Evolutionary conservation across 164 flowering plant species (phyloP).

Genomic region (Umbellularia californica): DNA sequence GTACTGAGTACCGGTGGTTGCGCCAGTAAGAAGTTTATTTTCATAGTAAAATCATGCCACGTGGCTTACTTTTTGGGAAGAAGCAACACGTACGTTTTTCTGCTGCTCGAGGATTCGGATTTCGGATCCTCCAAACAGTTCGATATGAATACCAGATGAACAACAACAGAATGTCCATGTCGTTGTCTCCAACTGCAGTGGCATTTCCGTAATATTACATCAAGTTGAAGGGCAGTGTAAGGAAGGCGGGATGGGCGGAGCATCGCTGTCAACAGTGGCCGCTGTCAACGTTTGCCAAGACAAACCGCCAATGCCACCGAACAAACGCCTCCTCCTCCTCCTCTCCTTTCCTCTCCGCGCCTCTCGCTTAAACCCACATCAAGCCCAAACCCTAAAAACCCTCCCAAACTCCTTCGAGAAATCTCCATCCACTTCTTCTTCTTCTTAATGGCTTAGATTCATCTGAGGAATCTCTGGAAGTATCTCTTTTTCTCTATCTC

Average conservation of each 20-base stretch:
- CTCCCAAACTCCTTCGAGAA: background rate
- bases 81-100: too few relatives aligned
- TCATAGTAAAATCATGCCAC: too few relatives aligned
- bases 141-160: too few relatives aligned
- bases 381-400: background rate
- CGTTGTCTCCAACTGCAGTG: background rate
- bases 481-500: background rate
- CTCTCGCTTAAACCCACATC: background rate
- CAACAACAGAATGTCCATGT: background rate
- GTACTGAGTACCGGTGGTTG: too few relatives aligned
- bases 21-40: too few relatives aligned
- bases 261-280: conserved; percentile 33
- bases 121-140: too few relatives aligned
- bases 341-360: background rate
- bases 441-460: background rate
- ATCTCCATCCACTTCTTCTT: background rate
- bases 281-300: conserved; percentile 39
- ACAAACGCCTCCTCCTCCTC: background rate
- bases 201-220: conserved; percentile 1
- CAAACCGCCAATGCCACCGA: background rate
- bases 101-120: too few relatives aligned
- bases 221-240: background rate
- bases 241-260: background rate
- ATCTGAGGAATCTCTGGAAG: background rate
- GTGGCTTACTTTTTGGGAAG: too few relatives aligned